Conservation (phyloP, 2,329 filamentous ascomycete species). For the Calcarisporium arbuscula region DNA sequence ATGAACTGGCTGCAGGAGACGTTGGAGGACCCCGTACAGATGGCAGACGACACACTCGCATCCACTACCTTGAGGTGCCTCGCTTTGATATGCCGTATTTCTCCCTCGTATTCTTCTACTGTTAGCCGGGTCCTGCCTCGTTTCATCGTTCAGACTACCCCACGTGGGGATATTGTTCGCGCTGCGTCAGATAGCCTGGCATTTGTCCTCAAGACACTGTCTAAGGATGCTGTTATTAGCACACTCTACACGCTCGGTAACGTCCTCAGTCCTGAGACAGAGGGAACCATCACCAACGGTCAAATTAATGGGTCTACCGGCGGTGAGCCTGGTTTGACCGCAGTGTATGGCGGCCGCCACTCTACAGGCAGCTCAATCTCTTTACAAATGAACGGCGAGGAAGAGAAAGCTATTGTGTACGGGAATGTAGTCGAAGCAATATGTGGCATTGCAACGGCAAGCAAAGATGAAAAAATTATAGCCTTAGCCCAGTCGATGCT, state of each 20-base stretch:
- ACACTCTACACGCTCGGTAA: constrained; percentile 97
- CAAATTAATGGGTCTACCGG: constrained; percentile 35
- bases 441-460: constrained; percentile 77
- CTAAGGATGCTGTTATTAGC: constrained; percentile 89
- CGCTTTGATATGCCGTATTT: constrained; percentile 72
- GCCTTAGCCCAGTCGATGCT: constrained; percentile 92
- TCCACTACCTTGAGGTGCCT: constrained; percentile 74
- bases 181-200: constrained; percentile 83
- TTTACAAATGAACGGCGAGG: constrained; percentile 65
- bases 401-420: constrained; percentile 72
- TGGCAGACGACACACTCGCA: constrained; percentile 72
- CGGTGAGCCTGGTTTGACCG: constrained; percentile 30
- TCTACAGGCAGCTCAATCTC: constrained; percentile 74
- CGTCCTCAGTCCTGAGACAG: constrained; percentile 70
- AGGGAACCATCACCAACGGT: constrained; percentile 48
- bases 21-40: constrained; percentile 71
- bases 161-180: constrained; percentile 60
- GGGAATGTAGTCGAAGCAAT: constrained; percentile 92
- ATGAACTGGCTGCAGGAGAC: constrained; percentile 82
- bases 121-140: constrained; percentile 75
- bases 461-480: constrained; percentile 84
- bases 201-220: constrained; percentile 71
- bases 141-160: constrained; percentile 79
- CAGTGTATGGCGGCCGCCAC: constrained; percentile 48
- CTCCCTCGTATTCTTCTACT: constrained; percentile 64